Base-by-base conservation (phyloP, 2,329 filamentous ascomycete species). In the Fusarium nanum region DNA sequence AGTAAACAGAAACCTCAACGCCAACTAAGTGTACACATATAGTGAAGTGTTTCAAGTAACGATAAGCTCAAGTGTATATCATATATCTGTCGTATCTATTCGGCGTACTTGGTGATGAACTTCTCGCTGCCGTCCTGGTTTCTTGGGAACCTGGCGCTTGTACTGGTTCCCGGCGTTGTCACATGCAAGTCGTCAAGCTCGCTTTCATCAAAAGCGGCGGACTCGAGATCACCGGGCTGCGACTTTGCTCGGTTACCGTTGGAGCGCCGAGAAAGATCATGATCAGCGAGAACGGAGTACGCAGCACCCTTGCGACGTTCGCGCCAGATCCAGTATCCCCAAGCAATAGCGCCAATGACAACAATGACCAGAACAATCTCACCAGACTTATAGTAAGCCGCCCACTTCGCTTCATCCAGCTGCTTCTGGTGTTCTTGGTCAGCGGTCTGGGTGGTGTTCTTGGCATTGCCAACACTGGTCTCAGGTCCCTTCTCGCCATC, bases 281-380 rank as follows among this genome's bases (percentile, higher is more conserved):
- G 78, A 47, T 80, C 40, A 77, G 81, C 53, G 40, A 89, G 77
- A 16, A 85, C 86, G 42, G 83, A 82, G 77, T 91, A 91, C 3
- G 85, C 84, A 8, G 81, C 78, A 34, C 84, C 83, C 72, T 83
- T 85, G 70, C 87, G 85, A 50, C 90, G 86, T 61, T 88, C 85
- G 62, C 84, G 85, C 88, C 88, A 92, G 75, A 92, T 80, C 70
- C 86, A 90, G 77, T 89, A 92, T n/a, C 91, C 93, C 91, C 93
- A 97, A 14, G 88, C 82, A 7, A 82, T 83, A 2, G 92, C 93
- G 2, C 89, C 90, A 63, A 96, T 88, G 54, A 91, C 84, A 20
- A 97, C 93, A 50, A 98, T 88, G 18, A 94, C 89, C 4, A 98
- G 86, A 3, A 94, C 93, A 9, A 94, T 88, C 80, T 97, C 93